A percentile compares a stretch with the other conserved stretches of the same genome.
phyloP scores from a whole-genome alignment of 2,329 filamentous ascomycete species.

The Calonectria crousiana region DNA sequence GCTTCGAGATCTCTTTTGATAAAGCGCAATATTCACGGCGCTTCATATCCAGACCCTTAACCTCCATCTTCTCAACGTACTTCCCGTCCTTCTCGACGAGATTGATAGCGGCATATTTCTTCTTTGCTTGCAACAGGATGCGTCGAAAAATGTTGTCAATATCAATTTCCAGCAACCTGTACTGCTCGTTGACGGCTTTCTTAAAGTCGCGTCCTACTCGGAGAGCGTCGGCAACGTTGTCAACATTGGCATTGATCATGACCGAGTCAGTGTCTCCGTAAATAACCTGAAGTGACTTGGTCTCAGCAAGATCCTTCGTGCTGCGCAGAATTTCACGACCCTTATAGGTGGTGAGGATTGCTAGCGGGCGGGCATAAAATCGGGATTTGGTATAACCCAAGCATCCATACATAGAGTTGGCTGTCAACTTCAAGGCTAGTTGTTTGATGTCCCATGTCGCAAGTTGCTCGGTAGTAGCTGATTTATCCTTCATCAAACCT shows the following conservation, averaged over 20 bases:
- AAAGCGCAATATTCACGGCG: slow-evolving; percentile 95
- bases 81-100: slow-evolving; percentile 90
- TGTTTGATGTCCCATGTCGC: slow-evolving; percentile 99
- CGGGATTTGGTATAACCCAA: slow-evolving; percentile 96
- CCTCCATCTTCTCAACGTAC: slow-evolving; percentile 93
- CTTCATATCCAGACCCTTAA: slow-evolving; percentile 98
- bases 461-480: slow-evolving; percentile 85
- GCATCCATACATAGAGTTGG: slow-evolving; percentile 99
- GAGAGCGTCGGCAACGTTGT: slow-evolving; percentile 90
- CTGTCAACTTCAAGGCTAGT: slow-evolving; percentile 94
- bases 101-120: slow-evolving; percentile 98
- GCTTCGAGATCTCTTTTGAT: slow-evolving; percentile 93
- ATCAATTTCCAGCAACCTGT: slow-evolving; percentile 94
- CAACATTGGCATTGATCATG: slow-evolving; percentile 99
- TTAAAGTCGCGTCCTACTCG: slow-evolving; percentile 97
- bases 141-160: slow-evolving; percentile 98
- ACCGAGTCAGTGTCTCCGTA: slow-evolving; percentile 99
- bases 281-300: slow-evolving; percentile 91
- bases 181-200: slow-evolving; percentile 91
- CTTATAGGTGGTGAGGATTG: slow-evolving; percentile 96
- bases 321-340: slow-evolving; percentile 96
- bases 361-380: slow-evolving; percentile 95
- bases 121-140: slow-evolving; percentile 95
- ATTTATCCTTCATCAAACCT: slow-evolving; percentile 95
- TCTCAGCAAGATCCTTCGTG: slow-evolving; percentile 96